Percentiles rank a stretch among this genome's conserved stretches.
phyloP scores from a whole-genome alignment of 257 asterid genomes.

The Solanum neorickii region DNA sequence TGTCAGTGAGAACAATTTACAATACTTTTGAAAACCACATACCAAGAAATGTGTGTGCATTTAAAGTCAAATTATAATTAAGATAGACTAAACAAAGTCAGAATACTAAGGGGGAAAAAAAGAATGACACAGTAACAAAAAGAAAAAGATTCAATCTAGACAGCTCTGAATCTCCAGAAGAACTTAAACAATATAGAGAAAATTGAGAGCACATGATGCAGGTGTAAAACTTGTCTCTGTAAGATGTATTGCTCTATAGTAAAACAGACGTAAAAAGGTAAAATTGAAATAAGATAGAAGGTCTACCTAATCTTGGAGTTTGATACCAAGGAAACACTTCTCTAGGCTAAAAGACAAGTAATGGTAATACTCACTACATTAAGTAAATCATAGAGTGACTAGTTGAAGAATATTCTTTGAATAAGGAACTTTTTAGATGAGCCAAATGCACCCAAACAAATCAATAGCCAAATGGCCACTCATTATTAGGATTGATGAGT shows the following conservation, averaged over 20 bases:
- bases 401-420: not conserved
- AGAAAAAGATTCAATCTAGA: not conserved
- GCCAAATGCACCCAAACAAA: not conserved
- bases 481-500: not conserved
- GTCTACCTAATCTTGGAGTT: not conserved
- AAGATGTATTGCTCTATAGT: not conserved
- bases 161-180: not conserved
- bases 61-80: not conserved
- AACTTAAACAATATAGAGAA: not conserved
- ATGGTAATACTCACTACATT: not conserved
- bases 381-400: not conserved
- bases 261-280: not conserved
- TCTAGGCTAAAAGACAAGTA: not conserved
- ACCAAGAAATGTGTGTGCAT: not conserved
- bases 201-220: not conserved
- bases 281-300: not conserved
- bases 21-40: no score
- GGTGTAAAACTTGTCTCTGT: not conserved
- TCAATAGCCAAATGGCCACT: not conserved
- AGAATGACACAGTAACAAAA: not conserved
- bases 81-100: not conserved
- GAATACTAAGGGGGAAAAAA: not conserved
- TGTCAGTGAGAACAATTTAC: no score
- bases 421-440: not conserved
- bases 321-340: not conserved